Evolutionary conservation across 805 yeast species (phyloP).

Genomic region (Starmerella floris): DNA sequence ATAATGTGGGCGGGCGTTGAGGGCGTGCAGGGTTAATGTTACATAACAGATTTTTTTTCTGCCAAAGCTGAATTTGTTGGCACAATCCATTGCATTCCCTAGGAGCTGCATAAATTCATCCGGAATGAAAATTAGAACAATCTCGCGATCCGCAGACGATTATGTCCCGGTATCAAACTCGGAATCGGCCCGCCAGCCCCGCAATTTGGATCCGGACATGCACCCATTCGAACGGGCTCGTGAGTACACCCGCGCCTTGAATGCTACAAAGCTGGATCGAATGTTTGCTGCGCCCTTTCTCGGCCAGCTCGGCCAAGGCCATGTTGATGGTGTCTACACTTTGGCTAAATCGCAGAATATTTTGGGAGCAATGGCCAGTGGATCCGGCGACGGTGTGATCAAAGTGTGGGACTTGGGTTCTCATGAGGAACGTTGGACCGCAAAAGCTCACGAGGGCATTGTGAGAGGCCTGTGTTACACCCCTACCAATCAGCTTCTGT

Average conservation of each 20-base stretch:
- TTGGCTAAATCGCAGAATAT: slow-evolving; percentile 65
- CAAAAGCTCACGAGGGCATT: slow-evolving; percentile 81
- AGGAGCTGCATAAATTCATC: too few species aligned
- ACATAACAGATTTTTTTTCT: too few species aligned
- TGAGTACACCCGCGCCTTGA: slow-evolving; percentile 86
- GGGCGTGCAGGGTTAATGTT: too few species aligned
- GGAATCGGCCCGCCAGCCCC: slow-evolving; percentile 73
- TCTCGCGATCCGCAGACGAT: slow-evolving; percentile 76
- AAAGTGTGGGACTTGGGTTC: slow-evolving; percentile 87
- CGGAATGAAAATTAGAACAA: slow-evolving; percentile 74
- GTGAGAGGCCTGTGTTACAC: slow-evolving; percentile 75
- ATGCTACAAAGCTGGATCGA: slow-evolving; percentile 88
- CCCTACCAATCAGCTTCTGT: slow-evolving; percentile 47
- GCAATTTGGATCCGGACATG: slow-evolving; percentile 83
- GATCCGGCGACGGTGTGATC: slow-evolving; percentile 88
- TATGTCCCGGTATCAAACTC: slow-evolving; percentile 87
- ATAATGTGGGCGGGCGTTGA: too few species aligned
- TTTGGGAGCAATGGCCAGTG: slow-evolving; percentile 70
- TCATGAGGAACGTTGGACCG: slow-evolving; percentile 59
- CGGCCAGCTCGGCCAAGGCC: slow-evolving; percentile 90
- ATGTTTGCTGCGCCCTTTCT: slow-evolving; percentile 97
- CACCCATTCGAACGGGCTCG: slow-evolving; percentile 97
- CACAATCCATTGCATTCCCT: too few species aligned
- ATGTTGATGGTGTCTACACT: slow-evolving; percentile 82
- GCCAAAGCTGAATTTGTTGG: too few species aligned